Base-by-base conservation (phyloP, 352 stramenopile species). In the Pythium dissimile region DNA sequence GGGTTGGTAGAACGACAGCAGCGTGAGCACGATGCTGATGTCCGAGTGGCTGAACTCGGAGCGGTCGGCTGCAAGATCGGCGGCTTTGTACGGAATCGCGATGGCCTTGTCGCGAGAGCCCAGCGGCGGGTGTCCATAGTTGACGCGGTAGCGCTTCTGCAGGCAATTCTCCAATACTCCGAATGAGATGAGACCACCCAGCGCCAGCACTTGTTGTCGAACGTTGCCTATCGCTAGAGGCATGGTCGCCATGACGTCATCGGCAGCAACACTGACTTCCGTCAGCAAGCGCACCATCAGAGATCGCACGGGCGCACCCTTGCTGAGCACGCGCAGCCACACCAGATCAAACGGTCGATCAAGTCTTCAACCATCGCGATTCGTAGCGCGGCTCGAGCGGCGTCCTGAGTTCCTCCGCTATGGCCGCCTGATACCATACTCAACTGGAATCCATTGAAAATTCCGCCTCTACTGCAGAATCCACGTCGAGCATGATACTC, bases 11-110 rank as follows among this genome's bases (percentile, higher is more conserved):
- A 94, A 96, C 5, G 76, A 72, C 0, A 96, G 63, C 13, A 92
- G 11, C 4, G 88, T 97, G 7, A 96, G 71, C 7, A 75, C 61
- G 47, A 97, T 85, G n/a, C 77, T 76, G 27, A 88, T 75, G 50
- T 96, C 86, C 16, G 88, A 88, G 47, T 97, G 88, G 42, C 79
- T 88, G 64, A 95, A 97, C 54, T 97, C 90, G 2, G 78, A 80
- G 5, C 86, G 71, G 16, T 92, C 73, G 5, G 80, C 73, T 10
- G 87, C 87, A 8, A 92, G 81, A 61, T 96, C 86, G 5, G 83
- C 83, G 12, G 79, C 86, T 45, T 73, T 75, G 54, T 96, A 97
- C 8, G 88, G 90, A 13, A 97, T 84, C 5, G 85, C 88, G 27
- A 97, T 67, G 21, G 72, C 68, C 58, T 95, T 96, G 0, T 6